Percentiles rank a stretch among this genome's conserved stretches.
Conservation (phyloP, 139 green algal genomes). For the Micromonas pusilla region DNA sequence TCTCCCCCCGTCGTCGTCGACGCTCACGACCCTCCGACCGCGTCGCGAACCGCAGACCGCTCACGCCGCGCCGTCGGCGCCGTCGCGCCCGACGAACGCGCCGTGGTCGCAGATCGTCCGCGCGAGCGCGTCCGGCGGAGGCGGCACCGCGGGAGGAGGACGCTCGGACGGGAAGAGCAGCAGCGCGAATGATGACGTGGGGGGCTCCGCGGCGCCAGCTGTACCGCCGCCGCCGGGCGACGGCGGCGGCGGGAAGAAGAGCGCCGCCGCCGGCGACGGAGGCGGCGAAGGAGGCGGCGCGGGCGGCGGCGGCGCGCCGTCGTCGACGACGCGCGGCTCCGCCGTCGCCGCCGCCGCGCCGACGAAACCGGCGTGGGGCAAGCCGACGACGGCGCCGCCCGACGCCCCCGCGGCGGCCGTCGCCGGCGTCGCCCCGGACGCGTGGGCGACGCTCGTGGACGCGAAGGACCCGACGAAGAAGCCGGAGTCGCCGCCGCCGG, state of each 20-base stretch:
- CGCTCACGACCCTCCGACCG: neutral
- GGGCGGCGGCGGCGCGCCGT: no score
- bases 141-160: neutral
- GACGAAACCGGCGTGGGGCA: conserved; percentile 63
- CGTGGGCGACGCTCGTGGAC: conserved; percentile 72
- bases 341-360: no score
- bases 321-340: no score
- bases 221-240: neutral
- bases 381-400: conserved; percentile 15
- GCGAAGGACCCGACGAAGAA: conserved; percentile 64
- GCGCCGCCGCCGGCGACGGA: neutral
- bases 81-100: neutral
- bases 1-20: neutral
- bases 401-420: conserved; percentile 17
- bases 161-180: neutral
- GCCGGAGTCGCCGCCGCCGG: conserved; percentile 40
- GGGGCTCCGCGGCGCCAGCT: neutral
- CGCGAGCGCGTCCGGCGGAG: neutral
- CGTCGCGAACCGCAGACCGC: neutral
- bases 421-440: conserved; percentile 14
- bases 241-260: neutral
- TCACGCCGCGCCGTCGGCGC: neutral
- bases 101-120: neutral
- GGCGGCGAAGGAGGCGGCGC: no score
- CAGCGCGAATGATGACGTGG: neutral